phyloP scores from a whole-genome alignment of 768 basidiomycete species.

The Boletus eberwhitei region DNA sequence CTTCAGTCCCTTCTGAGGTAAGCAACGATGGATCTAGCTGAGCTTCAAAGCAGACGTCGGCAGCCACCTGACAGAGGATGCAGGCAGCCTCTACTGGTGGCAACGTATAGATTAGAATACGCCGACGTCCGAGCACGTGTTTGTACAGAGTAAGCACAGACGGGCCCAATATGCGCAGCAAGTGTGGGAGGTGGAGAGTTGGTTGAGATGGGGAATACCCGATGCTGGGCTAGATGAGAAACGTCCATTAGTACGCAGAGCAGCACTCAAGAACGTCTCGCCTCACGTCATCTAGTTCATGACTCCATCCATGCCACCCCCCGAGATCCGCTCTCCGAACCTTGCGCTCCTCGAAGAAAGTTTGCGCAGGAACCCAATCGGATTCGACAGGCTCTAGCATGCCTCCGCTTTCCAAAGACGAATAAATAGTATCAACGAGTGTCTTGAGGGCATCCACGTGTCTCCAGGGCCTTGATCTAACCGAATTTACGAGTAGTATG shows the following conservation, averaged over 20 bases:
- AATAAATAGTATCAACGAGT: constrained; percentile 53
- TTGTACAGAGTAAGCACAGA: constrained; percentile 78
- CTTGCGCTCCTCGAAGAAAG: constrained; percentile 66
- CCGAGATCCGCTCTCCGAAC: constrained; percentile 48
- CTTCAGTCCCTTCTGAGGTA: constrained; percentile 20
- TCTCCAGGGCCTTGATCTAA: constrained; percentile 69
- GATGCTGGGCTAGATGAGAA: constrained; percentile 25
- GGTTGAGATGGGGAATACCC: constrained; percentile 41
- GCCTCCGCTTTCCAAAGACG: constrained; percentile 45
- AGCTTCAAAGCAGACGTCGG: constrained; percentile 61
- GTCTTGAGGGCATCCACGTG: constrained; percentile 64
- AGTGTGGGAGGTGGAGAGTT: constrained; percentile 68
- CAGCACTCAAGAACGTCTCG: background rate
- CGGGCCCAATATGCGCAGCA: constrained; percentile 75
- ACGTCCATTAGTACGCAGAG: background rate
- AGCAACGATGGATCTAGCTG: constrained; percentile 28
- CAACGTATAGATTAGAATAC: constrained; percentile 76
- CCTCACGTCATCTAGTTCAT: constrained; percentile 58
- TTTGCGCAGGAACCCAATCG: constrained; percentile 61
- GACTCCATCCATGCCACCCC: constrained; percentile 66
- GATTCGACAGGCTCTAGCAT: constrained; percentile 47
- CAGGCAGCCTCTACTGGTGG: constrained; percentile 81
- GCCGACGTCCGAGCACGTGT: constrained; percentile 66
- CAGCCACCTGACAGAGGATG: constrained; percentile 57
- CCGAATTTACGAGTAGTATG: constrained; percentile 62